These are phyloP conservation scores for Nicotiana obtusifolia DNA, from an alignment of 257 asterid genomes.

Conservation along the genomic window DNA sequence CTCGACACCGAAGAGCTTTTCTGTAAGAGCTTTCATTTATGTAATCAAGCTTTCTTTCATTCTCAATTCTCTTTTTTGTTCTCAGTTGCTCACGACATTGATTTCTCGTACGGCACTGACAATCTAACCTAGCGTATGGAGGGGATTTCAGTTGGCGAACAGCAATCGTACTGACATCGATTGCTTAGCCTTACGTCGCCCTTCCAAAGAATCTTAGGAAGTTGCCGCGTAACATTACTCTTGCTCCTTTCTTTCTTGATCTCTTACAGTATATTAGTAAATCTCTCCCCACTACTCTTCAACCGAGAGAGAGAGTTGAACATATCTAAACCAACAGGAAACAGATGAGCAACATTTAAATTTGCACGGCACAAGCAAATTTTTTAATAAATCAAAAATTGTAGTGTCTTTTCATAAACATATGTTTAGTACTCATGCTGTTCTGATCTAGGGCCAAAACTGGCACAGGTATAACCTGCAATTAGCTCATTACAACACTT, in stretches of 20 bases:
- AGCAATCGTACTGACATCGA: too few relatives aligned
- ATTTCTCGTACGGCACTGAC: too few relatives aligned
- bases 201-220: too few relatives aligned
- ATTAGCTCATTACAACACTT: neutral
- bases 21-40: too few relatives aligned
- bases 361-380: neutral
- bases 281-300: neutral
- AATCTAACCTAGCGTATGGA: too few relatives aligned
- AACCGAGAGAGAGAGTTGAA: neutral
- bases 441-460: constrained; percentile 13
- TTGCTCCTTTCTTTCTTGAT: neutral
- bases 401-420: neutral
- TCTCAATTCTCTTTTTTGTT: too few relatives aligned
- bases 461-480: neutral
- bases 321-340: neutral
- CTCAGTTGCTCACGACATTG: too few relatives aligned
- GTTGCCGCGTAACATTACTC: neutral
- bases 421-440: neutral
- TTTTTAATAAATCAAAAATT: neutral
- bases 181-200: too few relatives aligned
- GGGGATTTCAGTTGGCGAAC: too few relatives aligned
- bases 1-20: too few relatives aligned
- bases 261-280: neutral
- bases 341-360: neutral
- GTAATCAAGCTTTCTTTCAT: too few relatives aligned